Evolutionary conservation across 1,139 yeast species (phyloP), one percentile per base, ranked within the genome.

Genomic region (Chernovozyma sophiae-reginae): DNA sequence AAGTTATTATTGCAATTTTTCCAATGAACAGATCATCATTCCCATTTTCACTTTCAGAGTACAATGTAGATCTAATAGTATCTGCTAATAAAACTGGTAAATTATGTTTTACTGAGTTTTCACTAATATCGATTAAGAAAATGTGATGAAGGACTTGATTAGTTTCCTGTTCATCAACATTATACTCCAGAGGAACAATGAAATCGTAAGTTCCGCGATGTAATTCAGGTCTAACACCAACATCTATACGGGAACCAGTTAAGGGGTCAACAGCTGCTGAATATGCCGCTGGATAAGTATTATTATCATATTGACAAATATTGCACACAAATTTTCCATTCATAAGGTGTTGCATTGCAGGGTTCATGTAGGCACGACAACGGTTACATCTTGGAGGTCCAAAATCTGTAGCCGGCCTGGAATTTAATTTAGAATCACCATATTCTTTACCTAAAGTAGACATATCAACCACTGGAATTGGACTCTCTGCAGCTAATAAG

Each of bases 331-430:
- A 85, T 43, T 66, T 69, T 31, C 81, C 77, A 30, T 81, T 81
- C 35, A 72, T 74, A 8, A 79, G 72, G 47, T 83, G 81, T 48
- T 79, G 81, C 81, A 86, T 84, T 14, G 81, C 77, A 2, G 97
- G 95, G 55, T 92, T 92, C 47, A 89, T 72, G 58, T 89, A 92
- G 1, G 96, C 76, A 41, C 97, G 76, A 61, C 99, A 92, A 41
- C 98, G 80, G 46, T 79, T 76, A 61, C 98, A 92, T 50, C 99
- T 75, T 26, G 95, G 81, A 1, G 96, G 96, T 1, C 89, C 86
- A 17, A 56, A 53, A 33, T 66, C 72, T 31, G 58, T 49, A 0
- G 62, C 56, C 6, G 10, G 23, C 8, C 23, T 10, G 44, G 65
- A 70, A 17, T 28, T 22, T 8, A 11, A n/a, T 14, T 23, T 24